phyloP scores from a whole-genome alignment of 805 yeast species.

The Henningerozyma blattae region DNA sequence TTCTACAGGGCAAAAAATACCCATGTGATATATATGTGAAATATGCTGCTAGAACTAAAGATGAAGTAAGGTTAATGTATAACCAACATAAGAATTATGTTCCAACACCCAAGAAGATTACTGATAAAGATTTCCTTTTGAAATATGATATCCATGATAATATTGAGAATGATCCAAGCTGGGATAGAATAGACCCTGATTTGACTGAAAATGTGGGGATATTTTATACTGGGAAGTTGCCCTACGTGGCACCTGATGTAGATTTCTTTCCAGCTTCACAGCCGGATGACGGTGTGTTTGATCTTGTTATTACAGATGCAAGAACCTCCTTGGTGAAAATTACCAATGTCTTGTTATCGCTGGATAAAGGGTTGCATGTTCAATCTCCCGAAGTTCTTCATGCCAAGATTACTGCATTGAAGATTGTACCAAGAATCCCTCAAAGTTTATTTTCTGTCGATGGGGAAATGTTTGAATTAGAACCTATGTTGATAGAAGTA shows the following conservation, averaged over 20 bases:
- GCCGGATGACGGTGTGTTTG: slow-evolving; percentile 83
- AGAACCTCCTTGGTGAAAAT: slow-evolving; percentile 45
- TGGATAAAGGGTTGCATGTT: slow-evolving; percentile 73
- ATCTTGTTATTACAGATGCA: slow-evolving; percentile 62
- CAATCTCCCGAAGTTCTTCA: slow-evolving; percentile 55
- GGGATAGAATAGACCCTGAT: slow-evolving; percentile 47
- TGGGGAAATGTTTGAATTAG: slow-evolving; percentile 76
- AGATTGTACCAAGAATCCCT: slow-evolving; percentile 50
- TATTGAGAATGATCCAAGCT: slow-evolving; percentile 46
- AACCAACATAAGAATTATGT: slow-evolving; percentile 20
- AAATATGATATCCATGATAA: slow-evolving; percentile 30
- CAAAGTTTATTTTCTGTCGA: slow-evolving; percentile 63
- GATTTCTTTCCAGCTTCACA: slow-evolving; percentile 89
- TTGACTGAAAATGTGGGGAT: slow-evolving; percentile 45
- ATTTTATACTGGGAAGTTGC: slow-evolving; percentile 89
- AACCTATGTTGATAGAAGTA: slow-evolving; percentile 76
- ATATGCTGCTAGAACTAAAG: slow-evolving; percentile 42
- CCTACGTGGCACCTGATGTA: slow-evolving; percentile 70
- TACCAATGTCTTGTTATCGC: slow-evolving; percentile 42
- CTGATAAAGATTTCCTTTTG: slow-evolving; percentile 33
- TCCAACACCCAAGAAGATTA: slow-evolving; percentile 8
- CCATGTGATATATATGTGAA: slow-evolving; percentile 78
- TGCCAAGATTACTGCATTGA: slow-evolving; percentile 64
- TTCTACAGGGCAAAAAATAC: slow-evolving; percentile 46
- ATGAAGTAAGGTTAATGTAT: slow-evolving; percentile 38